Base-by-base conservation (phyloP, 2,329 filamentous ascomycete species). In the Pseudomassariella vexata region DNA sequence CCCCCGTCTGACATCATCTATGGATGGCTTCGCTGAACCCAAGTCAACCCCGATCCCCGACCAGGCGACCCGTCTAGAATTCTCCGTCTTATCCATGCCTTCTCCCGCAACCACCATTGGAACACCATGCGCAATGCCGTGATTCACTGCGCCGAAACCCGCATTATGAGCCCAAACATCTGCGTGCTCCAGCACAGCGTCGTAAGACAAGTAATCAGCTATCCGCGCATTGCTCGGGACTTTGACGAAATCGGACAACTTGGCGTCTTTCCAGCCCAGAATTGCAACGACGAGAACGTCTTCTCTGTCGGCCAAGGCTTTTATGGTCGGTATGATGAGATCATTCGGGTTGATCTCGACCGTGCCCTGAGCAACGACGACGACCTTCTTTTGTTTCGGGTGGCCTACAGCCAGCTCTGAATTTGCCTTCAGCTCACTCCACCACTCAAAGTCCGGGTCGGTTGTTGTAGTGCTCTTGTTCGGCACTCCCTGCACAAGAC, bases 41-140 rank as follows among this genome's bases (percentile, higher is more conserved):
- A 56, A 40, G 20, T 61, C 51, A 5, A 62, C 35, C 1, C 59
- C 60, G 10, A 56, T 45, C 1, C 58, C 56, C 4, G 50, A 49
- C 39, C 42, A 58, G 3, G 50, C 53, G 2, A 60, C 49, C 3
- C 59, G 44, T 19, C 42, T 45, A 5, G 54, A 48, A 35, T 59
- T 63, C 37, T 63, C 60, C 5, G 48, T 45, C 48, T 63, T 64
- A 39, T 64, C 60, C 50, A 63, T 59, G 1, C 57, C 57, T 35
- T 62, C 59, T 11, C 59, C 60, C 1, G 57, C 58, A 3, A 59
- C 49, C 0, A 63, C 55, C 56, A 61, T 59, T 3, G 60, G 59
- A 15, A 62, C 55, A 4, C 55, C 60, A 31, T 60, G 52, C 6
- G 56, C 55, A 26, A 64, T 53, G 9, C 59, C 60, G 32, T 64